Evolutionary conservation across 306 rosid genomes (phyloP).

Genomic region (Citrullus mucosospermus): DNA sequence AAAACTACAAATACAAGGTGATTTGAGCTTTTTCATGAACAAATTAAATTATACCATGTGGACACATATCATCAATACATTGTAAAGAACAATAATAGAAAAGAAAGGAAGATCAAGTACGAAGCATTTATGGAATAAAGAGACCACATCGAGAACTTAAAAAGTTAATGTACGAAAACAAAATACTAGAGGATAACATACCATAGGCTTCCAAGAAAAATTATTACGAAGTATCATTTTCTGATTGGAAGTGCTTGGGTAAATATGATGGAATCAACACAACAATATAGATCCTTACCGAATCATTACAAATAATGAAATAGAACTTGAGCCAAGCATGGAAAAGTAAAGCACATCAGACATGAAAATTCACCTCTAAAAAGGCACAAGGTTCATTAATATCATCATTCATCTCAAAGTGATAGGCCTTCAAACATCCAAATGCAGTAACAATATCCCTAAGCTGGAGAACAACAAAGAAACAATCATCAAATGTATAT

Average conservation of each 20-base stretch:
- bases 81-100: background rate
- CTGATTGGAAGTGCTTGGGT: background rate
- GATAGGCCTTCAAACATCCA: constrained; percentile 84
- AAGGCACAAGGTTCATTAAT: constrained; percentile 48
- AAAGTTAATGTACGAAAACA: background rate
- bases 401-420: constrained; percentile 38
- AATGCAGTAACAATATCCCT: constrained; percentile 68
- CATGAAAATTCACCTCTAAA: constrained; percentile 50
- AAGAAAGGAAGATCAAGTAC: background rate
- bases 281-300: background rate
- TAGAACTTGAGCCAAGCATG: background rate
- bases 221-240: background rate
- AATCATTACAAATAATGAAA: background rate
- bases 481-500: background rate
- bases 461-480: constrained; percentile 33
- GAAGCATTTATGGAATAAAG: background rate
- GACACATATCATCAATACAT: background rate
- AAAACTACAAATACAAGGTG: background rate
- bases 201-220: background rate
- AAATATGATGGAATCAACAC: background rate
- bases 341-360: background rate
- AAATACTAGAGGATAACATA: background rate
- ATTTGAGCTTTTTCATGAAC: background rate
- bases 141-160: background rate
- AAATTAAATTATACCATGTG: background rate